Conservation (phyloP, 2,329 filamentous ascomycete genomes). For the Fusarium verticillioides region DNA sequence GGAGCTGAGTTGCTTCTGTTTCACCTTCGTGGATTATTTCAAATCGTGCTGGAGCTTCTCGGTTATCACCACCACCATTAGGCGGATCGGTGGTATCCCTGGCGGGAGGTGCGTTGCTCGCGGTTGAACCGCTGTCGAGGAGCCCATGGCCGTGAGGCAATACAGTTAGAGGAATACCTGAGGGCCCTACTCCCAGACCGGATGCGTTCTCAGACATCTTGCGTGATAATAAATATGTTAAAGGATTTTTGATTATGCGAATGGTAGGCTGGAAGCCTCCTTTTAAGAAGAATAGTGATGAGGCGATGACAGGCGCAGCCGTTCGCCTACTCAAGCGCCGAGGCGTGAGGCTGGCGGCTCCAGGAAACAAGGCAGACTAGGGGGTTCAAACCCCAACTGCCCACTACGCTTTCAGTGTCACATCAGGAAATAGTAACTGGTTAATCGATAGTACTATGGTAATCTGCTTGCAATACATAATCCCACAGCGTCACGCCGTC, state of each 20-base stretch:
- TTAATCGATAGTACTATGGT: background rate
- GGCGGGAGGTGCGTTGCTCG: background rate
- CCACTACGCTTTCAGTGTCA: background rate
- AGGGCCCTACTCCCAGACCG: background rate
- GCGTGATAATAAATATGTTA: background rate
- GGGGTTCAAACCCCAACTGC: background rate
- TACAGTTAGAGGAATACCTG: background rate
- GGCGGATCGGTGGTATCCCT: background rate
- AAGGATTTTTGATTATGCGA: background rate
- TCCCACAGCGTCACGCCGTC: background rate
- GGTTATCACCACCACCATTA: background rate
- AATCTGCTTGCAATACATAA: background rate
- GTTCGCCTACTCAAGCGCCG: background rate
- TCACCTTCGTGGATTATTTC: background rate
- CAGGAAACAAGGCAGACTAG: background rate
- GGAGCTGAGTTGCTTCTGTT: background rate
- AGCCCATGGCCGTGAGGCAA: background rate
- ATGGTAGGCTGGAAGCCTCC: accelerated
- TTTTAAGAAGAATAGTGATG: background rate
- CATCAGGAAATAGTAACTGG: too few relatives aligned
- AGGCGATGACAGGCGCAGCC: background rate
- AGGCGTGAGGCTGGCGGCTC: background rate
- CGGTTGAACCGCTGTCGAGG: background rate
- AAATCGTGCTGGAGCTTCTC: background rate
- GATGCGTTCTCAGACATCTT: background rate